phyloP scores from a whole-genome alignment of 2,329 filamentous ascomycete genomes.

The Immersiporthe knoxdaviesiana region DNA sequence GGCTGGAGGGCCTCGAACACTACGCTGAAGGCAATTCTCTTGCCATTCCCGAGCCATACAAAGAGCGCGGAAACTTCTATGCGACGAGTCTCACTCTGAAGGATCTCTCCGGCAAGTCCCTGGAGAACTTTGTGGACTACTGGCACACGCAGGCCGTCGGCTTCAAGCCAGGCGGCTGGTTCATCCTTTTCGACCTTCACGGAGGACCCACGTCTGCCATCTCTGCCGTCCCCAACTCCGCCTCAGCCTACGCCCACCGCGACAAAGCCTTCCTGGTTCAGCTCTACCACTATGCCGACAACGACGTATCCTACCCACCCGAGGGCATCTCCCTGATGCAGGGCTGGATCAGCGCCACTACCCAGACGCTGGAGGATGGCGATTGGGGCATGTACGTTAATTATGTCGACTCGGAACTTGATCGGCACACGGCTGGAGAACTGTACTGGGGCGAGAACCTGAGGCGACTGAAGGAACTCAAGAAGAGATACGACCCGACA shows the following conservation, averaged over 20 bases:
- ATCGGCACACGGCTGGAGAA: conserved; percentile 38
- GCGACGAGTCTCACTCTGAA: conserved; percentile 47
- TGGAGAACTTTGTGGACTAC: conserved; percentile 44
- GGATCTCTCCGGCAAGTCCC: conserved; percentile 40
- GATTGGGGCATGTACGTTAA: conserved; percentile 48
- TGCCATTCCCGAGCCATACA: conserved; percentile 27
- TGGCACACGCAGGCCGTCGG: conserved; percentile 35
- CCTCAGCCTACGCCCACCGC: conserved; percentile 47
- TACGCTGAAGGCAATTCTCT: conserved; percentile 35
- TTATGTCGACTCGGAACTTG: conserved; percentile 44
- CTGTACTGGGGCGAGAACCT: conserved; percentile 45
- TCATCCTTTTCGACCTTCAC: conserved; percentile 47
- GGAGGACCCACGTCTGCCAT: conserved; percentile 46
- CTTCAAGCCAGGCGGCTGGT: conserved; percentile 45
- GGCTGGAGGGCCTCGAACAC: conserved; percentile 39
- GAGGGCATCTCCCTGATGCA: conserved; percentile 41
- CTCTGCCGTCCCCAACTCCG: conserved; percentile 34
- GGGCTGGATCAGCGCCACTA: conserved; percentile 41
- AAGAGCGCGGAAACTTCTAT: conserved; percentile 47
- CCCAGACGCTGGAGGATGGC: conserved; percentile 33
- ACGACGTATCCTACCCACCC: conserved; percentile 36
- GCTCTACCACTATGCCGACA: conserved; percentile 48
- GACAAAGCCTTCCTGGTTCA: conserved; percentile 54
- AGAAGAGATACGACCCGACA: conserved; percentile 42
- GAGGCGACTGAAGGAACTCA: conserved; percentile 39